Percentiles rank a stretch among this genome's conserved stretches.
Conservation (phyloP, 2,329 filamentous ascomycete genomes). For the Alternaria solani region DNA sequence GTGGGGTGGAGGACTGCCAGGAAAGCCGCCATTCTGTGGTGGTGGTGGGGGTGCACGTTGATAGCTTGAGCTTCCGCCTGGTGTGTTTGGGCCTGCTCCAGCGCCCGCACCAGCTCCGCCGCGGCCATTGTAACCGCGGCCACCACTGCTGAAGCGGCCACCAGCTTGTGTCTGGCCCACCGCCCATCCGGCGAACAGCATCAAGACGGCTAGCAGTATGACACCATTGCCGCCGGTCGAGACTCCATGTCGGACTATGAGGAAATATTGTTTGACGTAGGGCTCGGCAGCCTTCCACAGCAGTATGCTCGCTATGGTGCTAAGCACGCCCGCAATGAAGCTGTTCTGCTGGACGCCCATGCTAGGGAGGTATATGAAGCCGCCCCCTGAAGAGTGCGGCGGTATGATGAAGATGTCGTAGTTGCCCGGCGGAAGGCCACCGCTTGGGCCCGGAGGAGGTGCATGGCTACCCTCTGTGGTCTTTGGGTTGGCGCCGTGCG, state of each 20-base stretch:
- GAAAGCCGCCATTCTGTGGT: constrained; percentile 43
- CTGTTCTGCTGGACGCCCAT: constrained; percentile 86
- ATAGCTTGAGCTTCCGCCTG: constrained; percentile 37
- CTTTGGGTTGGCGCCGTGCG: constrained; percentile 81
- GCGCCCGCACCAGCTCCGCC: constrained; percentile 46
- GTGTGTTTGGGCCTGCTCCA: constrained; percentile 37
- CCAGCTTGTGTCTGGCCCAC: constrained; percentile 70
- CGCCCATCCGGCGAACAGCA: constrained; percentile 82
- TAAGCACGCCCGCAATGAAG: constrained; percentile 86
- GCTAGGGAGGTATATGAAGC: constrained; percentile 94
- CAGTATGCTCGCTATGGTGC: constrained; percentile 74
- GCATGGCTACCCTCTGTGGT: constrained; percentile 53
- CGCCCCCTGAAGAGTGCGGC: constrained; percentile 85
- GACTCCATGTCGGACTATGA: constrained; percentile 67
- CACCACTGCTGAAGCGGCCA: constrained; percentile 50
- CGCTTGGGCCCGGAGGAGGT: constrained; percentile 32
- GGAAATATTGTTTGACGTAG: constrained; percentile 76
- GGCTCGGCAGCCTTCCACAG: constrained; percentile 79
- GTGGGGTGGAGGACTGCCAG: constrained; percentile 43
- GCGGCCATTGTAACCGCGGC: constrained; percentile 34
- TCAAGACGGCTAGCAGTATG: constrained; percentile 72
- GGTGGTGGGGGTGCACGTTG: constrained; percentile 42
- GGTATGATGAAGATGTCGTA: constrained; percentile 99
- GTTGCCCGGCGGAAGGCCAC: constrained; percentile 82
- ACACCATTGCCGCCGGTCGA: constrained; percentile 72